Evolutionary conservation across 2,329 filamentous ascomycete species (phyloP).

Genomic region (Gyromitra esculenta): DNA sequence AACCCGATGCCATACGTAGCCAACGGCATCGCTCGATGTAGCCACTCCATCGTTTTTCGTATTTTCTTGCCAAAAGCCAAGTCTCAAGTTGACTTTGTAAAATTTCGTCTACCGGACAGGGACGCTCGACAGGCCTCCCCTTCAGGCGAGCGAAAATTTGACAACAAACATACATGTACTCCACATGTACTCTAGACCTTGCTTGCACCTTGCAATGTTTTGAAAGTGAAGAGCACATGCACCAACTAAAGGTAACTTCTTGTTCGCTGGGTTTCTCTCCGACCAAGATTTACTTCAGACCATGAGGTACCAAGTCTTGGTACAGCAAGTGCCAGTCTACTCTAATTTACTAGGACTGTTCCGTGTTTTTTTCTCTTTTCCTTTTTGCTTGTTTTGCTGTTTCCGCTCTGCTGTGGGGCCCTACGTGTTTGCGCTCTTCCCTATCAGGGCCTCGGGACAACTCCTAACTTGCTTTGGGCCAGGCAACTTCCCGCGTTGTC

Average conservation of each 20-base stretch:
- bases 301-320: constrained; percentile 24
- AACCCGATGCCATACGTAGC: constrained; percentile 24
- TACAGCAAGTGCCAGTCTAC: constrained; percentile 3
- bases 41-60: not conserved
- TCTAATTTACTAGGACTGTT: constrained; percentile 10
- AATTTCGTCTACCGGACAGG: constrained; percentile 1
- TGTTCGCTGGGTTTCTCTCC: constrained; percentile 25
- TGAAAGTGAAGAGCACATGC: not conserved
- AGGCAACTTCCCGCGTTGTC: constrained; percentile 40
- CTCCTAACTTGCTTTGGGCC: constrained; percentile 37
- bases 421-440: constrained; percentile 47
- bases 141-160: constrained; percentile 24
- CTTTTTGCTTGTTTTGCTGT: constrained; percentile 28
- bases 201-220: not conserved
- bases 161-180: constrained; percentile 41
- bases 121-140: not conserved
- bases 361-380: not conserved
- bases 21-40: constrained; percentile 18
- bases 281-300: constrained; percentile 37
- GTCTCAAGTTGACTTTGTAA: not conserved
- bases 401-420: constrained; percentile 30
- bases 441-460: constrained; percentile 41
- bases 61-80: constrained; percentile 13
- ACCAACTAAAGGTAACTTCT: not conserved
- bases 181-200: too few relatives aligned